Evolutionary conservation across 257 asterid species (phyloP), one percentile per base, ranked within the genome.

Genomic region (Primulina eburnea): DNA sequence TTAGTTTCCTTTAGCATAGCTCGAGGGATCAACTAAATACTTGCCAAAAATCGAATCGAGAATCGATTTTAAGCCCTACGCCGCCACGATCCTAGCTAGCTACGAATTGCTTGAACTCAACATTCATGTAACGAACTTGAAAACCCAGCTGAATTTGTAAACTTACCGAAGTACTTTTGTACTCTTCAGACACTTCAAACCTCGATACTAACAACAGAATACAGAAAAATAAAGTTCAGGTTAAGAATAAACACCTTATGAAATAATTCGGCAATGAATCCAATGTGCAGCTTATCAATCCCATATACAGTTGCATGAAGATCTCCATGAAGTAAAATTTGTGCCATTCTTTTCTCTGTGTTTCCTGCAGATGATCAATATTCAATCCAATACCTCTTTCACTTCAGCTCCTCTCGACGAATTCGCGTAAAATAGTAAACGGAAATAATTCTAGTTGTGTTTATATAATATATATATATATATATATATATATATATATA

Each of bases 301-400:
- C 78, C 86, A 55, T 68, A 78, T 4, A 82, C 67, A 11, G 86
- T 82, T 56, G 79, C 86, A 60, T 82, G 86, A 74, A 82, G 86
- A 71, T 79, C 83, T 59, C 86, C 86, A 35, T 82, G 83, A 65
- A 82, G 50, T 50, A 78, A 50, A 3, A 70, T 5, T 67, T 78
- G 79, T 12, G 83, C 81, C 86, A 81, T 81, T 60, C 37, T 28
- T 28, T 28, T 28, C 29, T 28, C 29, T 28, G 29, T 28, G n/a
- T 28, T 28, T 28, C 29, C 29, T 28, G 29, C 29, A 1, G 29
- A 28, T 28, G 29, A 28, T 28, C 29, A n/a, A n/a, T n/a, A n/a
- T n/a, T n/a, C n/a, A 28, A 28, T 28, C 29, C 29, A 28, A 28
- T 28, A 28, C 2, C 29, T 28, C 29, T 28, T 21, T 21, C 24